Evolutionary conservation across 2,329 filamentous ascomycete species (phyloP).

Genomic region (Dendrostoma leiphaemia): DNA sequence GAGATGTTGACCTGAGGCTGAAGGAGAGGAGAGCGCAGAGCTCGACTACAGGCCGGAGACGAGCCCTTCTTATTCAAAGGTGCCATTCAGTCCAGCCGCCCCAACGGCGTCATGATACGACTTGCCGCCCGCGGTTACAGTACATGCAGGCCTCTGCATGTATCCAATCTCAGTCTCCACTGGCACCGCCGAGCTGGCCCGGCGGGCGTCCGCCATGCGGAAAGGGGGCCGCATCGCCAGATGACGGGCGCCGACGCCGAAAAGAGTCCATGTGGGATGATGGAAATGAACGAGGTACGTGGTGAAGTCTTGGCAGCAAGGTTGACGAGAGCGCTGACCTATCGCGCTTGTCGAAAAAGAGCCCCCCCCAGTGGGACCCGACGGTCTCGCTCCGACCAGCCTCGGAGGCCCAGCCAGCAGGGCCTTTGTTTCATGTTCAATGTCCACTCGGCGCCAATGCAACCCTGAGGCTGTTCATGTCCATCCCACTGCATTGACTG

Average conservation of each 20-base stretch:
- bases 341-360: slow-evolving; percentile 4
- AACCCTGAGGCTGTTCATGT: slow-evolving; percentile 11
- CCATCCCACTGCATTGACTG: too few species aligned
- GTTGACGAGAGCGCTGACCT: slow-evolving; percentile 4
- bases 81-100: too few species aligned
- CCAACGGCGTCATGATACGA: neutral
- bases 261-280: slow-evolving; percentile 8
- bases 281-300: slow-evolving; percentile 13
- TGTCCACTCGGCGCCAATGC: slow-evolving; percentile 4
- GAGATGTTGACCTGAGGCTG: slow-evolving; percentile 9
- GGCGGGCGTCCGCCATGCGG: neutral
- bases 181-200: neutral
- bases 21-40: neutral
- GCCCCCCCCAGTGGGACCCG: neutral
- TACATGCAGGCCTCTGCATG: too few species aligned
- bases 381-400: too few species aligned
- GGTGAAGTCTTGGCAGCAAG: slow-evolving; percentile 14
- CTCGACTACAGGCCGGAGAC: slow-evolving; percentile 4
- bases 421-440: slow-evolving; percentile 13
- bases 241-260: neutral
- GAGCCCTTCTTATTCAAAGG: slow-evolving; percentile 15
- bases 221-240: neutral
- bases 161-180: neutral
- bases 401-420: slow-evolving; percentile 1
- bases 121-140: too few species aligned